Conservation (phyloP, 2,329 filamentous ascomycete species). For the Colletotrichum eremochloae region DNA sequence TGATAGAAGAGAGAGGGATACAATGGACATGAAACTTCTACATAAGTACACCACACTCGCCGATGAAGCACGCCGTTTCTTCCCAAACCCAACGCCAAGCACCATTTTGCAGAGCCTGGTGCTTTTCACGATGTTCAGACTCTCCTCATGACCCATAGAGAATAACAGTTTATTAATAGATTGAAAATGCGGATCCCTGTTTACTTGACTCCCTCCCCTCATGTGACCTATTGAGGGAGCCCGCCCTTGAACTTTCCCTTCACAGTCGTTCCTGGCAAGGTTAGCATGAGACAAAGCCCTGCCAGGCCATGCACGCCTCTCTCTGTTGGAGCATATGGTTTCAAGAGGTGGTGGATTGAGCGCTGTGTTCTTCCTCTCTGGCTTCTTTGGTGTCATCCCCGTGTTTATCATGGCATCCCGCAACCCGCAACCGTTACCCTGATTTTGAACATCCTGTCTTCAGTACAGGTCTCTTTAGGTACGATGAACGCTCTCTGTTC, state of each 20-base stretch:
- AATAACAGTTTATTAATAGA: constrained; percentile 3
- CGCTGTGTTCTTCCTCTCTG: neutral
- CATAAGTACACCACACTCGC: constrained; percentile 25
- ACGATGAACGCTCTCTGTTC: neutral
- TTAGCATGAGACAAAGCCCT: neutral
- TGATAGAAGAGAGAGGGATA: constrained; percentile 39
- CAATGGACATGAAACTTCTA: constrained; percentile 41
- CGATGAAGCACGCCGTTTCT: neutral
- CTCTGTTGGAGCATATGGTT: neutral
- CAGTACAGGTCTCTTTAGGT: neutral
- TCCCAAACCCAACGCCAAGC: neutral
- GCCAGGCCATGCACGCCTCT: neutral
- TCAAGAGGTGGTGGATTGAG: neutral
- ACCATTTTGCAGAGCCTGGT: neutral
- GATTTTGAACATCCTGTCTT: neutral
- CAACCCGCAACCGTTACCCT: neutral
- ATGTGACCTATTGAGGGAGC: neutral
- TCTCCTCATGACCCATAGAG: neutral
- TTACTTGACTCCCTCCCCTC: neutral
- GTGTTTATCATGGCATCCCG: neutral
- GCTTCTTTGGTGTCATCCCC: neutral
- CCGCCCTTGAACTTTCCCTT: neutral
- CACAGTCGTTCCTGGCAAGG: too few relatives aligned
- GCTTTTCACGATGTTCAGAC: neutral
- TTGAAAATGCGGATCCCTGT: neutral